Evolutionary conservation across 2,329 filamentous ascomycete genomes (phyloP), one percentile per base, ranked within the genome.

Genomic region (Colletotrichum sp.): DNA sequence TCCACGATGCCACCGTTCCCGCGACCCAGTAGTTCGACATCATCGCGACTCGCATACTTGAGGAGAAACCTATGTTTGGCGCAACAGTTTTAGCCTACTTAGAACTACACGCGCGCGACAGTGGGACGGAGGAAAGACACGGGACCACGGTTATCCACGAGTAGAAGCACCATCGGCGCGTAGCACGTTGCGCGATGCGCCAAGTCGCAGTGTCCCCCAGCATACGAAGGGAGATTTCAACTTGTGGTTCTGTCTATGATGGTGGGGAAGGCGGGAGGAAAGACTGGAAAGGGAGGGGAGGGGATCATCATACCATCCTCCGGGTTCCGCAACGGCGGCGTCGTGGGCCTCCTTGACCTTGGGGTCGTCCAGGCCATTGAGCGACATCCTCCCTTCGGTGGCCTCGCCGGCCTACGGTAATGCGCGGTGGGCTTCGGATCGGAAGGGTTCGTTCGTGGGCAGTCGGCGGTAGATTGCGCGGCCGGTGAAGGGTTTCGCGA

Each of bases 321-420:
- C 96, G 75, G 95, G 92, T 86, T 99, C 97, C 76, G 91, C 91
- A 80, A 93, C 89, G 72, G 95, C 95, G 81, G 92, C 89, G 83
- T 96, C 94, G 86, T 98, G 93, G 81, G 96, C 96, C 87, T 98
- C 95, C 86, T 93, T 92, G 86, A 99, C 91, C 83, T 92, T 91
- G 80, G 91, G 88, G 87, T 92, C 91, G 88, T 98, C 96, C 87
- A 99, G 90, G 79, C 97, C 97, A 92, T 98, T 98, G 86, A 99
- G 90, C 89, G 96, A 98, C 96, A 99, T 99, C 36, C 52, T 76
- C 57, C 69, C 69, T 72, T 69, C 26, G 28, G 44, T 77, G 59
- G 60, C 6, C 52, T 71, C 66, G 72, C 52, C 57, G 39, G 70
- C 68, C 57, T 75, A 72, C 34, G 32, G 34, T 12, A 26, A 10